Conservation (phyloP, 805 yeast genomes). For the Yarrowia sp. region DNA sequence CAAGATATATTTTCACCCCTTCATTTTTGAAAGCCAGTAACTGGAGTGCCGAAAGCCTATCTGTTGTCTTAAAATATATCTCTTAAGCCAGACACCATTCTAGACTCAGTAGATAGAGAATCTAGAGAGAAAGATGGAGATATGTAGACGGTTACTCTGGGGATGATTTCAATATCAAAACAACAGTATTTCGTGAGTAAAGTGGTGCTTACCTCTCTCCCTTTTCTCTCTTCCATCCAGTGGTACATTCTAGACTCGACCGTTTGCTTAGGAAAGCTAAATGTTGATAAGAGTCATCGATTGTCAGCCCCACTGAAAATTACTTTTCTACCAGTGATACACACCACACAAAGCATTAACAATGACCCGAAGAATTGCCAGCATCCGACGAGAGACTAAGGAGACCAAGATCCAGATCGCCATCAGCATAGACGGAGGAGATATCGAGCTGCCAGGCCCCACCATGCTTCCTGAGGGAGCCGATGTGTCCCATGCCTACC, state of each 20-base stretch:
- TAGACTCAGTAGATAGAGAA: not conserved
- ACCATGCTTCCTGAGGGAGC: slow-evolving; percentile 48
- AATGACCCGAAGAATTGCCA: slow-evolving; percentile 40
- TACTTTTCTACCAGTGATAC: not conserved
- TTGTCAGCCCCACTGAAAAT: slow-evolving; percentile 24
- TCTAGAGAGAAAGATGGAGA: not conserved
- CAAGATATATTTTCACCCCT: not conserved
- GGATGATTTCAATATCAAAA: too few species aligned
- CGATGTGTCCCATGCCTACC: slow-evolving; percentile 56
- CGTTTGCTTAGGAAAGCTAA: slow-evolving; percentile 10
- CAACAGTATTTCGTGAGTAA: not conserved
- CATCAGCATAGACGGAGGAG: slow-evolving; percentile 80
- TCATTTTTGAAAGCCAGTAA: not conserved
- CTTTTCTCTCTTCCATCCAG: not conserved
- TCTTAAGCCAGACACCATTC: not conserved
- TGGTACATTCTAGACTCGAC: slow-evolving; percentile 10
- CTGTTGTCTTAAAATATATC: not conserved
- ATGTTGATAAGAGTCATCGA: slow-evolving; percentile 25
- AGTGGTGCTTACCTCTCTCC: too few species aligned
- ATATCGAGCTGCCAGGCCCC: slow-evolving; percentile 51
- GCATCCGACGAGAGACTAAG: slow-evolving; percentile 71
- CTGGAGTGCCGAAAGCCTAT: not conserved
- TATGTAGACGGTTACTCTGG: not conserved
- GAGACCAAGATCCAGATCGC: slow-evolving; percentile 92
- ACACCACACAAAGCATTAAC: not conserved